Evolutionary conservation across 257 asterid genomes (phyloP).

Genomic region (Solanum lycopersicoides): DNA sequence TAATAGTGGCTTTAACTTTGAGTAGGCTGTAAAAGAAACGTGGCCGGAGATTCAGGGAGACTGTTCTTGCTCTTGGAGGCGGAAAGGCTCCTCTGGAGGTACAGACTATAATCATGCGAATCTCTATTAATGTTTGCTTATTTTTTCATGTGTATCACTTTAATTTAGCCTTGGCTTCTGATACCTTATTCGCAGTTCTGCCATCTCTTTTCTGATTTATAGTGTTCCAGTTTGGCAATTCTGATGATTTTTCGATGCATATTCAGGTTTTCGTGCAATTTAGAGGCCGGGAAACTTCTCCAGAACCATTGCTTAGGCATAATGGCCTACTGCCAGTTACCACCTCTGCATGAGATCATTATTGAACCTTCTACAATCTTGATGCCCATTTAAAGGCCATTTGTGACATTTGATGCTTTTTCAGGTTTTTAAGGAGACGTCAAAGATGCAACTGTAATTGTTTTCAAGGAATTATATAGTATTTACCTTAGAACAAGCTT

Average conservation of each 20-base stretch:
- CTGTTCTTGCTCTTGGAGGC: slow-evolving; percentile 97
- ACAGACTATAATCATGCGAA: neutral
- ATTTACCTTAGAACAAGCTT: neutral
- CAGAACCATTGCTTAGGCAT: slow-evolving; percentile 90
- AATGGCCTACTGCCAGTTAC: slow-evolving; percentile 51
- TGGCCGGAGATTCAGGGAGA: slow-evolving; percentile 86
- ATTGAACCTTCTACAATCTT: neutral
- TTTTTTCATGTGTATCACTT: neutral
- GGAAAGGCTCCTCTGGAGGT: slow-evolving; percentile 96
- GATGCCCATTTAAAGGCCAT: neutral
- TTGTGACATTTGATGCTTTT: neutral
- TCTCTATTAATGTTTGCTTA: neutral
- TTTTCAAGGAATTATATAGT: neutral
- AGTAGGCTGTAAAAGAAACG: slow-evolving; percentile 86
- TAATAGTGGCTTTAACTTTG: neutral
- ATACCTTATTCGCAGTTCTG: neutral
- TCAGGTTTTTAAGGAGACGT: neutral
- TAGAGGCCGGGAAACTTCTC: slow-evolving; percentile 99
- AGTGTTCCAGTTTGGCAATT: neutral
- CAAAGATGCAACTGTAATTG: neutral
- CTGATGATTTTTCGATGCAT: neutral
- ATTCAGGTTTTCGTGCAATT: slow-evolving; percentile 78
- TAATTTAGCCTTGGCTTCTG: neutral
- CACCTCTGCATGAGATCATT: slow-evolving; percentile 2
- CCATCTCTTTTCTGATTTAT: neutral